phyloP scores from a whole-genome alignment of 257 asterid genomes.

The Nicotiana paniculata region DNA sequence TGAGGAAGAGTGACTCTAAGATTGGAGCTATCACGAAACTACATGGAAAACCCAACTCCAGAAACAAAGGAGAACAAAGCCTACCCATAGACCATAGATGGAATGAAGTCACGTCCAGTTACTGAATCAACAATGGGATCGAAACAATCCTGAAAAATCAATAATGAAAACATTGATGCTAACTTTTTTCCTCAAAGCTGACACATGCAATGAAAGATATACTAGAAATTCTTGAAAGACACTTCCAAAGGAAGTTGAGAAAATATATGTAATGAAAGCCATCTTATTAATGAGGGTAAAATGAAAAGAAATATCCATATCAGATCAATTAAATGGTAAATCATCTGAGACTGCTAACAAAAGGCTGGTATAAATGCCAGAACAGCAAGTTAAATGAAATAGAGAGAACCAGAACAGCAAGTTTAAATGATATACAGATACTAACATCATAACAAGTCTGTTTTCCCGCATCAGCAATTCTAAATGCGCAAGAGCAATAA shows the following conservation, averaged over 20 bases:
- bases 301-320: neutral
- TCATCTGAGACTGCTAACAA: neutral
- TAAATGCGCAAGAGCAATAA: neutral
- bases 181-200: neutral
- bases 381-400: neutral
- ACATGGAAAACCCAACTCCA: neutral
- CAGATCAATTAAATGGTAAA: neutral
- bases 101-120: slow-evolving; percentile 96
- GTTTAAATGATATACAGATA: neutral
- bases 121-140: slow-evolving; percentile 91
- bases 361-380: neutral
- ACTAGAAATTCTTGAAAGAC: neutral
- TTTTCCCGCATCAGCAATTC: neutral
- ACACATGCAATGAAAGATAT: neutral
- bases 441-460: neutral
- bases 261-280: neutral
- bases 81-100: slow-evolving; percentile 97
- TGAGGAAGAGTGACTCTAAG: neutral
- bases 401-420: neutral
- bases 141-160: slow-evolving; percentile 68
- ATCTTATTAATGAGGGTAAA: neutral
- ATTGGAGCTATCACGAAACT: neutral
- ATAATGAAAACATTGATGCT: neutral
- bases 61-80: slow-evolving; percentile 15
- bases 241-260: neutral